Conservation (phyloP, 176 grass and related monocot genomes). For the Ensete glaucum region DNA sequence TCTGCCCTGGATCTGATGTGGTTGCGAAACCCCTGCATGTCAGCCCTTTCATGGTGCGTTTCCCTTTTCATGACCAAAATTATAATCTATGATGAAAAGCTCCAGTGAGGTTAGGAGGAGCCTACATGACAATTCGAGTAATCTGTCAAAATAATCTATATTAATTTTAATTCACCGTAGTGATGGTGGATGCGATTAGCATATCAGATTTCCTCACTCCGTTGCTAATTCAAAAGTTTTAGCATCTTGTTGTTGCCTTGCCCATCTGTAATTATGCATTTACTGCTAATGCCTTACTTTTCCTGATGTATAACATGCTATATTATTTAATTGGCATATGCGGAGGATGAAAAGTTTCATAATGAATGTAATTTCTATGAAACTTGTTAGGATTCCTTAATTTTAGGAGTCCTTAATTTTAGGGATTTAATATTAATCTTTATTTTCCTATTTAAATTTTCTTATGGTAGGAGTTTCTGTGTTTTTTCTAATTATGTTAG, state of each 20-base stretch:
- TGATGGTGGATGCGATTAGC: neutral
- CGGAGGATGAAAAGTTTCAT: no score
- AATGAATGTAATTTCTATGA: no score
- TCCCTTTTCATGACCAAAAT: neutral
- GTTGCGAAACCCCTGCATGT: slow-evolving; percentile 82
- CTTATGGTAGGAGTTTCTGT: no score
- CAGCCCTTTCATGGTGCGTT: slow-evolving; percentile 84
- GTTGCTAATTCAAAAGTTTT: neutral
- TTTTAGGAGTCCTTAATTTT: no score
- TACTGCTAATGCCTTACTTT: no score
- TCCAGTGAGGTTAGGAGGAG: neutral
- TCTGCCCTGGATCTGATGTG: slow-evolving; percentile 63
- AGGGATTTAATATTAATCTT: no score
- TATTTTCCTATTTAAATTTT: no score
- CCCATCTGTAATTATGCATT: no score
- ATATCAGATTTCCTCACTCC: neutral
- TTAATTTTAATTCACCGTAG: neutral
- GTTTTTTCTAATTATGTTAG: no score
- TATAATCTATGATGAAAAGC: neutral
- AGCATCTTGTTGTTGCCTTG: neutral
- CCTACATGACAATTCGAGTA: neutral
- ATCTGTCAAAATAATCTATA: neutral
- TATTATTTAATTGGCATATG: no score
- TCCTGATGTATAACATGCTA: no score
- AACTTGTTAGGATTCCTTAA: no score